Conservation (phyloP, 768 basidiomycete genomes). For the Suillus occidentalis region DNA sequence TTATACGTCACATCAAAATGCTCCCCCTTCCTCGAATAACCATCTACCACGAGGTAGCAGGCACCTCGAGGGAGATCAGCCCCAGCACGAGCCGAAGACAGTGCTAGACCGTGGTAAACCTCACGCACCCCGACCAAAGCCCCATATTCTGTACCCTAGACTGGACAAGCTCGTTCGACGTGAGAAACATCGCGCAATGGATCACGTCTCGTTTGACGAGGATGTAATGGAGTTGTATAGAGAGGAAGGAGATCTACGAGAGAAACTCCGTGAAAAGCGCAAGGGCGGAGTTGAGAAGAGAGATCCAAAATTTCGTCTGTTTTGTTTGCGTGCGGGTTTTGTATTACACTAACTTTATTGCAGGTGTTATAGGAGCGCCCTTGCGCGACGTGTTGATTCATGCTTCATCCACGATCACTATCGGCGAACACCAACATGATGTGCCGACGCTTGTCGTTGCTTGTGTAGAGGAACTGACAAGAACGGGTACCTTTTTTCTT, state of each 20-base stretch:
- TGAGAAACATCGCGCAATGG: constrained; percentile 24
- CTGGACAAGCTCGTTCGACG: constrained; percentile 26
- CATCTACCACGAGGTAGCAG: background rate
- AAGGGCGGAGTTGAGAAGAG: constrained; percentile 19
- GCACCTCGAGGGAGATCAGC: constrained; percentile 7
- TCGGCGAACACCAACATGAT: constrained; percentile 39
- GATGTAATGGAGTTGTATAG: constrained; percentile 21
- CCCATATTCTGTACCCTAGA: constrained; percentile 25
- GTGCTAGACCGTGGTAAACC: constrained; percentile 11
- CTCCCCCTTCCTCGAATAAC: constrained; percentile 1
- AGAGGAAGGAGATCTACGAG: constrained; percentile 22
- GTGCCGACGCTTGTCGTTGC: constrained; percentile 40
- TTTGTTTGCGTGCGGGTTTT: background rate
- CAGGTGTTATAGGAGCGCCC: constrained; percentile 39
- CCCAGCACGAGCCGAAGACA: background rate
- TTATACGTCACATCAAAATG: background rate
- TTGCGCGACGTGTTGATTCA: constrained; percentile 34
- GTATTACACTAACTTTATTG: background rate
- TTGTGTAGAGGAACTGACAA: constrained; percentile 48
- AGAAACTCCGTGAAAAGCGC: constrained; percentile 22
- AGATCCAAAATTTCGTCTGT: constrained; percentile 29
- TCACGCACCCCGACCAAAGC: constrained; percentile 18
- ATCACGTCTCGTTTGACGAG: constrained; percentile 24
- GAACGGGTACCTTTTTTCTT: constrained; percentile 33
- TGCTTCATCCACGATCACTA: constrained; percentile 32